These are phyloP conservation scores for Rhododendron henanense DNA, from an alignment of 148 eudicot genomes.

Conservation along the genomic window DNA sequence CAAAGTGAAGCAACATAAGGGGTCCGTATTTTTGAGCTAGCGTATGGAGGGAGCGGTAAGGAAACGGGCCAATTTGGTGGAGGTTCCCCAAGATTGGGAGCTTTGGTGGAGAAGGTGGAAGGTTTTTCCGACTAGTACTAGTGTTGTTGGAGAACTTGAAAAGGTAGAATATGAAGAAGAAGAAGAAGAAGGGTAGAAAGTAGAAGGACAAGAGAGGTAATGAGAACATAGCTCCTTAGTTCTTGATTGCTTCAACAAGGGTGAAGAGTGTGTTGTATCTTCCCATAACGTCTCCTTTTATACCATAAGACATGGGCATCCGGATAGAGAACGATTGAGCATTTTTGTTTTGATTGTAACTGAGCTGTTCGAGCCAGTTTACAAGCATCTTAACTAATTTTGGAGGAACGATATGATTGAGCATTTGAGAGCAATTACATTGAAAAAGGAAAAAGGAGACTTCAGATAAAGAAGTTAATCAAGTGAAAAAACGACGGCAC, in stretches of 20 bases:
- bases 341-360: too few relatives aligned
- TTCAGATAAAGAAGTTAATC: too few relatives aligned
- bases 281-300: not conserved
- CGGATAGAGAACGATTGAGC: too few relatives aligned
- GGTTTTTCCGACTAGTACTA: not conserved
- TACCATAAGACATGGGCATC: not conserved
- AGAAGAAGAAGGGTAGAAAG: not conserved
- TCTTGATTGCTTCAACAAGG: not conserved
- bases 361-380: too few relatives aligned
- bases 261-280: not conserved
- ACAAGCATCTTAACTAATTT: too few relatives aligned
- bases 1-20: conserved; percentile 36
- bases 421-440: too few relatives aligned
- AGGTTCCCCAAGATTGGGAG: conserved; percentile 45
- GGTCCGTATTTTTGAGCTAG: conserved; percentile 29
- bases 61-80: conserved; percentile 27
- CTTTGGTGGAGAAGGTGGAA: conserved; percentile 37
- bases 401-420: too few relatives aligned
- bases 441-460: too few relatives aligned
- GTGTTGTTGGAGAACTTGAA: not conserved
- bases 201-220: not conserved
- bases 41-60: conserved; percentile 26
- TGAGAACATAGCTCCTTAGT: not conserved
- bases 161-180: not conserved
- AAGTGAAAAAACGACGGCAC: too few relatives aligned